A percentile compares a stretch with the other conserved stretches of the same genome.
These are phyloP conservation scores for Diaporthe caulivora DNA, from an alignment of 2,329 filamentous ascomycete genomes.

Conservation along the genomic window DNA sequence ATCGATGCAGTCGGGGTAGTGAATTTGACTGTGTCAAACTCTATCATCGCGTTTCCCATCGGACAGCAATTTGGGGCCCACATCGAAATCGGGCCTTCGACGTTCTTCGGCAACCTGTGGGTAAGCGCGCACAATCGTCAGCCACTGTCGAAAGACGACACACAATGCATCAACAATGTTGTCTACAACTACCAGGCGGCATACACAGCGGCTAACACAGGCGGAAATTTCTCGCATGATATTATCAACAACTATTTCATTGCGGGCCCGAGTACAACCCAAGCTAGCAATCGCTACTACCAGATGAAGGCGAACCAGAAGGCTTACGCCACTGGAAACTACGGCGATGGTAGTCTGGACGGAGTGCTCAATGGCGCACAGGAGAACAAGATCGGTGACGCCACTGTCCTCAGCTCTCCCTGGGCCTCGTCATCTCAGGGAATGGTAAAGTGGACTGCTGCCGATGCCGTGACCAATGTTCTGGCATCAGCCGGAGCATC, in stretches of 20 bases:
- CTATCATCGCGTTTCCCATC: conserved; percentile 58
- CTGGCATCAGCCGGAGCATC: conserved; percentile 53
- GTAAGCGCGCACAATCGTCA: conserved; percentile 61
- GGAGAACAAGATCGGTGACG: conserved; percentile 37
- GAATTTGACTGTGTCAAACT: conserved; percentile 60
- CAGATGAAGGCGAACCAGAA: conserved; percentile 57
- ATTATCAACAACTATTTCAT: conserved; percentile 61
- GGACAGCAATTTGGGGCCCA: conserved; percentile 58
- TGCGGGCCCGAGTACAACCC: conserved; percentile 54
- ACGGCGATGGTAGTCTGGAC: conserved; percentile 49
- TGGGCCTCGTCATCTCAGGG: conserved; percentile 43
- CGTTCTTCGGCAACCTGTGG: conserved; percentile 58
- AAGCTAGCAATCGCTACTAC: conserved; percentile 54
- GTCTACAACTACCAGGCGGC: conserved; percentile 59
- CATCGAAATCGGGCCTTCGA: conserved; percentile 55
- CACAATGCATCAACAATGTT: conserved; percentile 59
- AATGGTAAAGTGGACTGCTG: conserved; percentile 48
- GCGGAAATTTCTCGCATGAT: conserved; percentile 46
- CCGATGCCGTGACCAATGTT: conserved; percentile 51
- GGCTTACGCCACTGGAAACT: conserved; percentile 57
- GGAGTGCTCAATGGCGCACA: conserved; percentile 40
- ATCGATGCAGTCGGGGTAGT: conserved; percentile 52
- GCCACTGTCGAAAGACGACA: conserved; percentile 59
- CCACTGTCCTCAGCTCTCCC: conserved; percentile 37
- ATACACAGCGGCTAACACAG: conserved; percentile 46